Evolutionary conservation across 2,329 filamentous ascomycete genomes (phyloP).

Genomic region (Pseudocercospora fijiensis): DNA sequence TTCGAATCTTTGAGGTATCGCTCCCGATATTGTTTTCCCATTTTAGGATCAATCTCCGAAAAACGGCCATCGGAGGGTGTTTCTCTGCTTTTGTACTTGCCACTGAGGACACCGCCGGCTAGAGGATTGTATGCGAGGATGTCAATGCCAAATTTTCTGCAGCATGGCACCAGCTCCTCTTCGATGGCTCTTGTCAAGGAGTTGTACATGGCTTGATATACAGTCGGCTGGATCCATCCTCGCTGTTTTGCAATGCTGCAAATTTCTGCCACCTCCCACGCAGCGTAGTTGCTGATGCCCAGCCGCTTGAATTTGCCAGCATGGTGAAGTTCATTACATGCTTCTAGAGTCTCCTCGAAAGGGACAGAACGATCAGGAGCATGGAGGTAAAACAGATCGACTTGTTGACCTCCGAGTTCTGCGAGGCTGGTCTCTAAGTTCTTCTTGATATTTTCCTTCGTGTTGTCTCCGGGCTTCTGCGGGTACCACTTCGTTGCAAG

Average conservation of each 20-base stretch:
- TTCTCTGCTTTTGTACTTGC: conserved; percentile 41
- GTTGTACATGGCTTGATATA: conserved; percentile 38
- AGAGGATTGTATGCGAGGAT: conserved; percentile 47
- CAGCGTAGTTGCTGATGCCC: neutral
- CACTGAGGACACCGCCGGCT: conserved; percentile 50
- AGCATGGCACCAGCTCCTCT: conserved; percentile 45
- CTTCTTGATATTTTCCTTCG: conserved; percentile 46
- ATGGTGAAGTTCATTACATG: conserved; percentile 75
- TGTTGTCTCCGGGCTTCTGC: neutral
- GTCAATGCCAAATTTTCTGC: conserved; percentile 45
- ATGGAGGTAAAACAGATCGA: conserved; percentile 77
- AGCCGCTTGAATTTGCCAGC: conserved; percentile 60
- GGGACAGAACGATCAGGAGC: conserved; percentile 58
- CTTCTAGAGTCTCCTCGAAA: conserved; percentile 74
- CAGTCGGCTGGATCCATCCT: neutral
- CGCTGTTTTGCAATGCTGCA: neutral
- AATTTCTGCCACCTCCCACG: neutral
- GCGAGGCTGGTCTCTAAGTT: conserved; percentile 65
- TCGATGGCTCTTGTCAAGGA: conserved; percentile 43
- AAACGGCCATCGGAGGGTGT: conserved; percentile 39
- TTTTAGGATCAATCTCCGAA: conserved; percentile 50
- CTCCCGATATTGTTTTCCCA: conserved; percentile 45
- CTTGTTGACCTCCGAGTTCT: conserved; percentile 66
- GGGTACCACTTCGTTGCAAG: conserved; percentile 68
- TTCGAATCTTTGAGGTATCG: conserved; percentile 47